Evolutionary conservation across 441 rosid genomes (phyloP), one percentile per base, ranked within the genome.

Genomic region (Flueggea neowawraea): DNA sequence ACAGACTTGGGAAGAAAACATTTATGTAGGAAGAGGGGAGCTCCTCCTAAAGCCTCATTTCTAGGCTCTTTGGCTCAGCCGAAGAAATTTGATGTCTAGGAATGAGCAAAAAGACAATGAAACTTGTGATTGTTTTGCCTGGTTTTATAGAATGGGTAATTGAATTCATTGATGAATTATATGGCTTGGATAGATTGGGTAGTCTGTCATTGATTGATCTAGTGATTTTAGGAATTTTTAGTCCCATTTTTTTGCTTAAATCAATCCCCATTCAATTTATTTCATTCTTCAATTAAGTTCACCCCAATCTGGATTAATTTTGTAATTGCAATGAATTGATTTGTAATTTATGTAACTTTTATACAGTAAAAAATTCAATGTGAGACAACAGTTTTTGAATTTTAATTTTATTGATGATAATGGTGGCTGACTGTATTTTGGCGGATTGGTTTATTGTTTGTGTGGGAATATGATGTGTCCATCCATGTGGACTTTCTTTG

Each of bases 1-100:
- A 90, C 96, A 2, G 99, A 95, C 70, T 75, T 95, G 82, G 96
- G 90, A 67, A 90, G 97, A n/a, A 95, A 95, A 72, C 88, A 82
- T 57, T 78, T 95, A 73, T 78, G 78, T 67, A 91, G 94, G 73
- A 92, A 85, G 82, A 90, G 89, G 70, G 97, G 89, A 70, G 87
- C 79, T 61, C 83, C 84, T 58, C 84, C 78, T 4, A 83, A 78
- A 77, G 65, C 69, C 44, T 76, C 92, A 49, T 84, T 95, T 62
- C 74, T 90, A 44, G 79, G 90, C 63, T 85, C 95, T 43, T 62
- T 95, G 66, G 80, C 86, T 5, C 97, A 87, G 66, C 99, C 99
- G 0, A 95, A 92, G 81, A 95, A 92, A 69, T 85, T 68, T 33
- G 97, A 90, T 71, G 72, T 71, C 49, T 95, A 81, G n/a, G n/a